phyloP scores from a whole-genome alignment of 1,139 yeast genomes.

The Magnusiomyces suaveolens region DNA sequence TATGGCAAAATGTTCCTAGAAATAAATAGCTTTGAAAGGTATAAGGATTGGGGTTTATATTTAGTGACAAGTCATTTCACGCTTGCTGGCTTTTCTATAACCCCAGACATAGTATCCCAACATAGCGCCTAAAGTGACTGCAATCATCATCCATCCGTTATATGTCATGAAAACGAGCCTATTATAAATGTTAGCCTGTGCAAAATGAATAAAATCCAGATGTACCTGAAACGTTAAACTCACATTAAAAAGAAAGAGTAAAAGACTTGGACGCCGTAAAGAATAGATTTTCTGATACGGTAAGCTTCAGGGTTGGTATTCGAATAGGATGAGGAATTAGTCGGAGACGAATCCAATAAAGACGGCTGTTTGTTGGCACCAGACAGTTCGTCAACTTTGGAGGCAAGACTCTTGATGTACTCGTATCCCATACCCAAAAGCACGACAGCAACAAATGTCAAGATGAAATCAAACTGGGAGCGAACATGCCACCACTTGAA shows the following conservation, averaged over 20 bases:
- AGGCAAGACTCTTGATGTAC: conserved; percentile 37
- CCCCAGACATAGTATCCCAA: conserved; percentile 60
- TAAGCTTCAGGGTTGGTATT: neutral
- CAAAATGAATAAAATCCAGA: neutral
- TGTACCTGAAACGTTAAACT: conserved; percentile 10
- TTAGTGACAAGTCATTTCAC: conserved; percentile 45
- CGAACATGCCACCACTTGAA: conserved; percentile 73
- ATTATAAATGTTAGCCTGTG: too few species aligned
- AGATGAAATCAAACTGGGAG: conserved; percentile 42
- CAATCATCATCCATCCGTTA: conserved; percentile 73
- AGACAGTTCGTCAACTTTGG: conserved; percentile 17
- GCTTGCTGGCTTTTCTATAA: conserved; percentile 21
- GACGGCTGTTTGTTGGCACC: neutral
- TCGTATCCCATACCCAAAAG: conserved; percentile 54
- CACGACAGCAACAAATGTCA: conserved; percentile 44
- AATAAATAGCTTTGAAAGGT: too few species aligned
- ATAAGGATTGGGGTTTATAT: too few species aligned
- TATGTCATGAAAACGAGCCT: conserved; percentile 69
- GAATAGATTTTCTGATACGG: conserved; percentile 25
- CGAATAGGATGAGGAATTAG: neutral
- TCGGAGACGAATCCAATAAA: neutral
- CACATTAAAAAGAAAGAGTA: conserved; percentile 67
- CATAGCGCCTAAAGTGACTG: conserved; percentile 61
- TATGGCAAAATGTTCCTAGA: too few species aligned
- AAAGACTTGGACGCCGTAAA: conserved; percentile 66